These are phyloP conservation scores for Sarocladium strictum DNA, from an alignment of 2,329 filamentous ascomycete genomes.

Conservation along the genomic window DNA sequence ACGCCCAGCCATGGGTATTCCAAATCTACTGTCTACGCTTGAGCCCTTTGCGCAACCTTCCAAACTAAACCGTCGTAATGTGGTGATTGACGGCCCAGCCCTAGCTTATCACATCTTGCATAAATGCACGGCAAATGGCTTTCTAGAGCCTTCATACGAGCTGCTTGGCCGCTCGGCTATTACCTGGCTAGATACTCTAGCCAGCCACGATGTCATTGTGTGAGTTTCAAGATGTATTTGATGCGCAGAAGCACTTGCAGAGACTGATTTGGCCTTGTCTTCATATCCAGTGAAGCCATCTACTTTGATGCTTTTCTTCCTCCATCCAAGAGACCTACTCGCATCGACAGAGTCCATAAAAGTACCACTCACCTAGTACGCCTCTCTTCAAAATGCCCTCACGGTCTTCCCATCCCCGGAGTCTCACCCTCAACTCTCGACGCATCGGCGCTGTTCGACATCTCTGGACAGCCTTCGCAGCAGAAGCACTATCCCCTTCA, in stretches of 20 bases:
- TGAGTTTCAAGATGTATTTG: no score
- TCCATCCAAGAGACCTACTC: conserved; percentile 52
- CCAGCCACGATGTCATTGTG: conserved; percentile 52
- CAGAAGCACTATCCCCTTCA: conserved; percentile 28
- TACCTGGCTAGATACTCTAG: conserved; percentile 57
- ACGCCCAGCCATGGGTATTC: conserved; percentile 49
- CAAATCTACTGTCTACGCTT: conserved; percentile 46
- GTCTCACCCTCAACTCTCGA: neutral
- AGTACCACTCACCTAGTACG: conserved; percentile 47
- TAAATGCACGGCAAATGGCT: conserved; percentile 42
- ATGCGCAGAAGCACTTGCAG: no score
- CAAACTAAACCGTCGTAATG: conserved; percentile 32
- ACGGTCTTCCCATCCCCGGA: neutral
- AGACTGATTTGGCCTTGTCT: no score
- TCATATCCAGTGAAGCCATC: conserved; percentile 55
- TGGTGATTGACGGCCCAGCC: conserved; percentile 71
- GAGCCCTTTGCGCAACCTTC: conserved; percentile 42
- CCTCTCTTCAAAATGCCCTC: conserved; percentile 13
- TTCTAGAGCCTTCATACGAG: conserved; percentile 55
- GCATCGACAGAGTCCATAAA: conserved; percentile 54
- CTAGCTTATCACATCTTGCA: conserved; percentile 69
- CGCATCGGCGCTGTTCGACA: conserved; percentile 30
- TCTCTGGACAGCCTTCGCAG: conserved; percentile 9
- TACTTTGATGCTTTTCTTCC: conserved; percentile 87
- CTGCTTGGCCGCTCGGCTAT: conserved; percentile 55